phyloP scores from a whole-genome alignment of 768 basidiomycete species.

The Mrakia blollopis region DNA sequence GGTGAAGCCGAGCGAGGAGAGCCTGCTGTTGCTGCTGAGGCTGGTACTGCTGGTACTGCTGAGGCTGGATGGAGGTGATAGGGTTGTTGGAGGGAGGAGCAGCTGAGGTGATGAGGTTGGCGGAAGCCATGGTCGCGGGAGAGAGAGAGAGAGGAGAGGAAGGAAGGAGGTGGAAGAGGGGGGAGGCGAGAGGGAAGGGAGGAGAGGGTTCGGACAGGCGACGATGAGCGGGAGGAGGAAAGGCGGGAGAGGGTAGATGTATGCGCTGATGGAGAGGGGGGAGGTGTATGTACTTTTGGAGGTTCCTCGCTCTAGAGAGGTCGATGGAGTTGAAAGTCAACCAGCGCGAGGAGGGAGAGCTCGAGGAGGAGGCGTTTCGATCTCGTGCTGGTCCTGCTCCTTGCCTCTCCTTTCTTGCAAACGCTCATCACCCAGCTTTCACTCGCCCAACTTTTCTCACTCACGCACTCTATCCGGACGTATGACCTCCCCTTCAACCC shows the following conservation, averaged over 20 bases:
- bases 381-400: background rate
- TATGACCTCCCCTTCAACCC: constrained; percentile 17
- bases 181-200: background rate
- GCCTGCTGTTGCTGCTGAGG: constrained; percentile 45
- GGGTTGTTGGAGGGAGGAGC: constrained; percentile 40
- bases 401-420: background rate
- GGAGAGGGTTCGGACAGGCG: background rate
- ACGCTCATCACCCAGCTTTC: background rate
- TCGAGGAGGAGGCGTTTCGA: background rate
- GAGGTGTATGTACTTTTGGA: no score
- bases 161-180: background rate
- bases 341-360: background rate
- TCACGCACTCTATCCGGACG: no score
- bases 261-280: no score
- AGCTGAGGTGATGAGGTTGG: constrained; percentile 47
- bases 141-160: background rate
- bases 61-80: constrained; percentile 43
- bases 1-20: constrained; percentile 76
- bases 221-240: background rate
- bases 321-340: no score
- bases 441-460: background rate
- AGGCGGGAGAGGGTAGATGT: background rate
- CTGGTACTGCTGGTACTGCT: constrained; percentile 36
- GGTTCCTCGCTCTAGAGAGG: no score
- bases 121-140: constrained; percentile 16